phyloP scores from a whole-genome alignment of 1,139 yeast species.

The Lodderomyces elongisporus region DNA sequence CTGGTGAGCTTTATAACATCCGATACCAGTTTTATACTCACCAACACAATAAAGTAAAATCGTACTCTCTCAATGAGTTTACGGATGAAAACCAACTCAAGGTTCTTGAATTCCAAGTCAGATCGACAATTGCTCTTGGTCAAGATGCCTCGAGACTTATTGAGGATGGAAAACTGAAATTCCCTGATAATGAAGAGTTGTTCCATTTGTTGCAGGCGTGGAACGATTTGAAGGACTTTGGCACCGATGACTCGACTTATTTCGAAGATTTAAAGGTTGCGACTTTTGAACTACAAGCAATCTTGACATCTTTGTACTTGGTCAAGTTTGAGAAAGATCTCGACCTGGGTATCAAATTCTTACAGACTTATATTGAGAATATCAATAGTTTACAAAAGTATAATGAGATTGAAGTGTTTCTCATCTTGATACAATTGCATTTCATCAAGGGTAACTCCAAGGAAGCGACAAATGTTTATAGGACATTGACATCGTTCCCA shows the following conservation, averaged over 20 bases:
- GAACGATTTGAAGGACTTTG: conserved; percentile 42
- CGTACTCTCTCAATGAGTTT: conserved; percentile 30
- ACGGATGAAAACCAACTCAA: conserved; percentile 33
- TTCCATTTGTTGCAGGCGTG: conserved; percentile 40
- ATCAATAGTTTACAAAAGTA: conserved; percentile 13
- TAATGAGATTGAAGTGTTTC: conserved; percentile 41
- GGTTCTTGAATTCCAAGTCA: conserved; percentile 39
- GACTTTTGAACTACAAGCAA: conserved; percentile 37
- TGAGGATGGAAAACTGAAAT: conserved; percentile 31
- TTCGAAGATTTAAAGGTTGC: conserved; percentile 35
- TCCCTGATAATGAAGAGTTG: conserved; percentile 33
- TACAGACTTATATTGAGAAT: conserved; percentile 23
- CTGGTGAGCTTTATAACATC: conserved; percentile 40
- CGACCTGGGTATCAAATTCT: conserved; percentile 35
- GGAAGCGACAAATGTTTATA: conserved; percentile 33
- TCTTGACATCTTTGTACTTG: conserved; percentile 39
- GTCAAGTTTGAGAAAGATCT: conserved; percentile 35
- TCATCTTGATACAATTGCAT: conserved; percentile 40
- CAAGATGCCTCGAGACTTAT: conserved; percentile 40
- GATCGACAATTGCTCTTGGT: conserved; percentile 37
- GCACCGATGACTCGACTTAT: conserved; percentile 34
- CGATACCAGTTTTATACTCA: conserved; percentile 45
- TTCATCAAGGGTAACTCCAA: conserved; percentile 35
- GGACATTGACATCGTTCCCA: conserved; percentile 36
- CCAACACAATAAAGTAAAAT: conserved; percentile 37